These are phyloP conservation scores for Talaromyces sp. DNA, from an alignment of 2,329 filamentous ascomycete species.

Conservation along the genomic window DNA sequence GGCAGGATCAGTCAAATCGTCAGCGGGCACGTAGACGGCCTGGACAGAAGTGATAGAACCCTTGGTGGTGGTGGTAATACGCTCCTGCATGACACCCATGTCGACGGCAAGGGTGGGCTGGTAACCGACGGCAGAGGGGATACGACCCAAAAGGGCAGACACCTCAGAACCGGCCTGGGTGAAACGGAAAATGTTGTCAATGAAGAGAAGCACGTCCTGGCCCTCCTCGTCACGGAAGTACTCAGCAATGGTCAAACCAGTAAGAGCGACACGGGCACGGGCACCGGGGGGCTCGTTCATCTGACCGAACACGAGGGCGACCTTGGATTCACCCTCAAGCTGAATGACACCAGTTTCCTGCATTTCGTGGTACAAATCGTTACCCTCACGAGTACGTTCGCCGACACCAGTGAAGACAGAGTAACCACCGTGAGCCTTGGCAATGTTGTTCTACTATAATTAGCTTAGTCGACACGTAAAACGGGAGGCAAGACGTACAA, in stretches of 20 bases:
- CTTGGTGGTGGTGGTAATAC: conserved; percentile 99
- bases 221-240: conserved; percentile 79
- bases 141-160: conserved; percentile 98
- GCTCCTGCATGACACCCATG: conserved; percentile 99
- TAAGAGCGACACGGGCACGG: conserved; percentile 98
- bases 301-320: conserved; percentile 98
- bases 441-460: conserved; percentile 83
- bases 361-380: conserved; percentile 99
- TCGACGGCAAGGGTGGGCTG: conserved; percentile 97
- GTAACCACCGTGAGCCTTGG: conserved; percentile 99
- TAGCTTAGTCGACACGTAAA: not conserved
- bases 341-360: conserved; percentile 99
- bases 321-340: conserved; percentile 98
- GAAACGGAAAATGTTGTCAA: conserved; percentile 99
- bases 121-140: conserved; percentile 99
- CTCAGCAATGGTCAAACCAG: conserved; percentile 66
- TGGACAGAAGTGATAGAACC: conserved; percentile 99
- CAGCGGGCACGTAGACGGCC: conserved; percentile 99
- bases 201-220: conserved; percentile 98
- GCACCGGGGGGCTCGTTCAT: conserved; percentile 99
- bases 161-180: conserved; percentile 99
- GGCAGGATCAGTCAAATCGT: conserved; percentile 99
- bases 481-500: conserved; percentile 54
- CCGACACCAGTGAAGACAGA: conserved; percentile 99
- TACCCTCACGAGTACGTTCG: conserved; percentile 99